Conservation (phyloP, 2,329 filamentous ascomycete genomes). For the Periconia sp. region DNA sequence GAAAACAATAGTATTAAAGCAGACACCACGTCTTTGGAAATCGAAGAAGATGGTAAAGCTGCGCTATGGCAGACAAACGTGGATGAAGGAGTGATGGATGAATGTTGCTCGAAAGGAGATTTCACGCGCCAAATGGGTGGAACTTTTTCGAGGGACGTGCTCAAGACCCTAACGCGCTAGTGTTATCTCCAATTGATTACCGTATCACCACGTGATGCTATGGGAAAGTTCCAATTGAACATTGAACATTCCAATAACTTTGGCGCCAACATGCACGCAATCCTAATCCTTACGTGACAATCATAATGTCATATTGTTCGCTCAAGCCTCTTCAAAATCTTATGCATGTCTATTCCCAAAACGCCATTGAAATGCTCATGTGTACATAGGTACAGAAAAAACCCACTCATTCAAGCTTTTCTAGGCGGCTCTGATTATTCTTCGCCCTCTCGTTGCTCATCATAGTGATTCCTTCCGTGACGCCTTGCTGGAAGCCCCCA, state of each 20-base stretch:
- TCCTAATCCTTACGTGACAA: too few relatives aligned
- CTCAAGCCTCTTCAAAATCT: neutral
- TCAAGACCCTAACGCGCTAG: slow-evolving; percentile 13
- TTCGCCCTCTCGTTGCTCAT: slow-evolving; percentile 37
- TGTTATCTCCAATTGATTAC: slow-evolving; percentile 18
- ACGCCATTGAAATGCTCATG: neutral
- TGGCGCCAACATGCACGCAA: too few relatives aligned
- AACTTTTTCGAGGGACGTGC: slow-evolving; percentile 32
- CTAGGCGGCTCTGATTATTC: slow-evolving; percentile 1
- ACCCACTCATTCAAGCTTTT: slow-evolving; percentile 7
- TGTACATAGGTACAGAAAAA: neutral
- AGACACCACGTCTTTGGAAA: slow-evolving; percentile 8
- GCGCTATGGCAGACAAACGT: slow-evolving; percentile 14
- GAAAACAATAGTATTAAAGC: slow-evolving; percentile 10
- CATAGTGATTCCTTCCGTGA: slow-evolving; percentile 55
- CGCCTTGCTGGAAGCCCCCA: slow-evolving; percentile 68
- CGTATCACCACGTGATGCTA: slow-evolving; percentile 17
- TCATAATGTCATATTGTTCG: too few relatives aligned
- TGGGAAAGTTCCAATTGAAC: too few relatives aligned
- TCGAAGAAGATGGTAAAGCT: slow-evolving; percentile 9
- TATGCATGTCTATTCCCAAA: neutral
- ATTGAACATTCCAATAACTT: too few relatives aligned
- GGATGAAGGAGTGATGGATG: slow-evolving; percentile 14
- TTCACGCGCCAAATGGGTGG: slow-evolving; percentile 16
- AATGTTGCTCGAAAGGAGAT: slow-evolving; percentile 10